A percentile compares a stretch with the other conserved stretches of the same genome.
Conservation (phyloP, 1,284 basidiomycete species). For the Melampsora americana region DNA sequence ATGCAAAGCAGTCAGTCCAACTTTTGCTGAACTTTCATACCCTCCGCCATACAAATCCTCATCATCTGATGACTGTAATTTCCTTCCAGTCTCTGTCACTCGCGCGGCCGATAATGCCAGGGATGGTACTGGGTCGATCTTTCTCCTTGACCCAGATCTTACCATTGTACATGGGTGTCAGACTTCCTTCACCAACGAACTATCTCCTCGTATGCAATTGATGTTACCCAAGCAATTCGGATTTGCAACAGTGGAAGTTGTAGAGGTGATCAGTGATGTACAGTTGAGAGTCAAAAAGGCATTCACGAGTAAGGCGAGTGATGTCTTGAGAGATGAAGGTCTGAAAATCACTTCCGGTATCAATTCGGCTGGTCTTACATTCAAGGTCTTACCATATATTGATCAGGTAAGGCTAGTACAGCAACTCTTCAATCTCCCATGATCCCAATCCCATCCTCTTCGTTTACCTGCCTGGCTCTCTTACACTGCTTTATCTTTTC, state of each 20-base stretch:
- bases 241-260: constrained; percentile 76
- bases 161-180: constrained; percentile 69
- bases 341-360: constrained; percentile 47
- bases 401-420: constrained; percentile 30
- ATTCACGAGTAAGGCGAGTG: constrained; percentile 59
- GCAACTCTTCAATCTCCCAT: background rate
- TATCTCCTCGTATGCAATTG: constrained; percentile 77
- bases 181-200: constrained; percentile 75
- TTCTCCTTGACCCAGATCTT: constrained; percentile 56
- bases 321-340: constrained; percentile 51
- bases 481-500: constrained; percentile 56
- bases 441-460: constrained; percentile 8
- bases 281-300: constrained; percentile 75
- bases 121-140: constrained; percentile 71
- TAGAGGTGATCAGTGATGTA: constrained; percentile 84
- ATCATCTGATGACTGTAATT: constrained; percentile 41
- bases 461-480: background rate
- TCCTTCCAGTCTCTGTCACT: constrained; percentile 74
- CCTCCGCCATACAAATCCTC: background rate
- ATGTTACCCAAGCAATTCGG: constrained; percentile 79
- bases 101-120: constrained; percentile 86
- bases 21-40: background rate
- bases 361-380: constrained; percentile 18
- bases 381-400: constrained; percentile 37
- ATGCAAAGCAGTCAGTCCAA: constrained; percentile 81